Evolutionary conservation across 495 filamentous ascomycete genomes (phyloP).

Genomic region (Choiromyces venosus): DNA sequence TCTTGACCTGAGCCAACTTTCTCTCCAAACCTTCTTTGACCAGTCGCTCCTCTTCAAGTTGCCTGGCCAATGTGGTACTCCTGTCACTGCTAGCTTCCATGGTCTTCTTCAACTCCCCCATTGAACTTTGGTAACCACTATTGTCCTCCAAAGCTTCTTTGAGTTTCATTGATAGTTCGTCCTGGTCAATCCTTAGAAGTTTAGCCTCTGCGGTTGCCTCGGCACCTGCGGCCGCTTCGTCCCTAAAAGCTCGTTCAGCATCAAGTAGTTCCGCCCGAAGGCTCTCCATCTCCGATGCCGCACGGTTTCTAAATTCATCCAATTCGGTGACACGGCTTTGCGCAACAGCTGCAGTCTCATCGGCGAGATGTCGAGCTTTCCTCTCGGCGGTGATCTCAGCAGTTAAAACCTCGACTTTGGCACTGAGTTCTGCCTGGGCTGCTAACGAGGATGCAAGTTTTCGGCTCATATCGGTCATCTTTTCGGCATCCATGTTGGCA

Average conservation of each 20-base stretch:
- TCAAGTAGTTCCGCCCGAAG: conserved; percentile 79
- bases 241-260: conserved; percentile 63
- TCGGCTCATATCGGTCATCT: conserved; percentile 64
- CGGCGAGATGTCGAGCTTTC: conserved; percentile 71
- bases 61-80: conserved; percentile 66
- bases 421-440: conserved; percentile 67
- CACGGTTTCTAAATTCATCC: conserved; percentile 72
- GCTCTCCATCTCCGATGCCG: conserved; percentile 73
- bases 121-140: conserved; percentile 64
- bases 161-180: conserved; percentile 66
- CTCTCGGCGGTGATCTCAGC: conserved; percentile 73
- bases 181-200: conserved; percentile 73
- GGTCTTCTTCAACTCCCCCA: conserved; percentile 70
- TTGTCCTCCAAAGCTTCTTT: conserved; percentile 60
- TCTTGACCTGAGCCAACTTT: conserved; percentile 70
- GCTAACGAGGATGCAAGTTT: conserved; percentile 77
- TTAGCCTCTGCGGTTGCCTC: conserved; percentile 70
- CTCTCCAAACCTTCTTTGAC: conserved; percentile 70
- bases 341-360: conserved; percentile 77
- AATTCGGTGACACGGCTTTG: conserved; percentile 77
- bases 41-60: conserved; percentile 75
- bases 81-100: conserved; percentile 72
- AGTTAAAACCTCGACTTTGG: conserved; percentile 59
- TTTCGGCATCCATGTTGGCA: conserved; percentile 39
- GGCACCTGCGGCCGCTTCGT: conserved; percentile 66